phyloP scores from a whole-genome alignment of 768 basidiomycete genomes.

The Termitomyces sp. region DNA sequence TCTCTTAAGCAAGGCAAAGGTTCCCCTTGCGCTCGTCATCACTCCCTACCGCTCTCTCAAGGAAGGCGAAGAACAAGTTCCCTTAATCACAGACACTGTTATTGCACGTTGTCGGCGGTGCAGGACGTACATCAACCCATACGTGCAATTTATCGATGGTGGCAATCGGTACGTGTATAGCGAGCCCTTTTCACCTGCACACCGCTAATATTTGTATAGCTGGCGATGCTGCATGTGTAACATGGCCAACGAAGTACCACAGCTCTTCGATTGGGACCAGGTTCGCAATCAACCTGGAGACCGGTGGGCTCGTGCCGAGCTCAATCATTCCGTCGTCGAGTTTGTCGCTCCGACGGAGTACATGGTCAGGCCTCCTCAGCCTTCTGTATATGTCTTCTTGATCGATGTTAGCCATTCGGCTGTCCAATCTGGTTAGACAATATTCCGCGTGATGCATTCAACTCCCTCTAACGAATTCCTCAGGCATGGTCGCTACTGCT shows the following conservation, averaged over 20 bases:
- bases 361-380: constrained; percentile 98
- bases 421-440: constrained; percentile 75
- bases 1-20: constrained; percentile 83
- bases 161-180: constrained; percentile 70
- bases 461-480: constrained; percentile 1
- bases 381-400: constrained; percentile 94
- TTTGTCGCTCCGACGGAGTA: constrained; percentile 98
- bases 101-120: constrained; percentile 96
- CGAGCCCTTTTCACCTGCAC: not conserved
- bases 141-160: constrained; percentile 96
- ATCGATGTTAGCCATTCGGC: constrained; percentile 95
- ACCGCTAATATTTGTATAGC: constrained; percentile 32
- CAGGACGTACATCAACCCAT: constrained; percentile 96
- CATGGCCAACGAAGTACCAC: constrained; percentile 97
- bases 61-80: constrained; percentile 80
- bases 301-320: constrained; percentile 89
- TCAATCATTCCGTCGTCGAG: constrained; percentile 93
- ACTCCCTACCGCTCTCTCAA: constrained; percentile 89
- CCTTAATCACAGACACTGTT: constrained; percentile 89
- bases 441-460: not conserved
- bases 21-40: constrained; percentile 86
- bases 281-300: constrained; percentile 91
- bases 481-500: constrained; percentile 98
- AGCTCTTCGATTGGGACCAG: constrained; percentile 98
- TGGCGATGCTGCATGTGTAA: constrained; percentile 99